Evolutionary conservation across 2,329 filamentous ascomycete genomes (phyloP).

Genomic region (Sporothrix pallida): DNA sequence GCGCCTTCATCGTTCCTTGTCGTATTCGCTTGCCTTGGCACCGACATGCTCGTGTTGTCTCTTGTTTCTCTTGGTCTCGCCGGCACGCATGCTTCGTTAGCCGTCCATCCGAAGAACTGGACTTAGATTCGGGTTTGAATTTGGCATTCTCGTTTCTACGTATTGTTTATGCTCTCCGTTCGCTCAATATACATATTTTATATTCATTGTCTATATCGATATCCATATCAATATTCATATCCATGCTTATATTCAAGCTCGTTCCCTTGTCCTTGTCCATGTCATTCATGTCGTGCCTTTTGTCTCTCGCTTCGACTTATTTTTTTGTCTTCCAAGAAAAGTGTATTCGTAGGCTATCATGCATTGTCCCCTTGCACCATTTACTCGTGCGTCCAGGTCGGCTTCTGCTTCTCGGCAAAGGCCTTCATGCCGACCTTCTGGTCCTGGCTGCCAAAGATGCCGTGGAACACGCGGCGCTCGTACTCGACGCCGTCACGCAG

Average conservation of each 20-base stretch:
- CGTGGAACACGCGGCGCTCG: conserved; percentile 91
- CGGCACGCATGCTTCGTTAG: neutral
- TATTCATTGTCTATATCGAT: no score
- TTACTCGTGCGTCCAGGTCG: conserved; percentile 85
- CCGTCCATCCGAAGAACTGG: neutral
- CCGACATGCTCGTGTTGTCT: neutral
- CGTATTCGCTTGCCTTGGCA: conserved; percentile 28
- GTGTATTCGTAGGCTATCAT: neutral
- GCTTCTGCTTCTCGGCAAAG: conserved; percentile 92
- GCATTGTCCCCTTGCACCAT: neutral
- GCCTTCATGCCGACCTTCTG: conserved; percentile 98
- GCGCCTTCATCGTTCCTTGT: conserved; percentile 7
- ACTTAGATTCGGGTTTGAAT: neutral
- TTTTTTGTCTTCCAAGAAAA: neutral
- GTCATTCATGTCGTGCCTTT: neutral
- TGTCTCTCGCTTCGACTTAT: neutral
- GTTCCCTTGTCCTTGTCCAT: neutral
- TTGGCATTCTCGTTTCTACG: neutral
- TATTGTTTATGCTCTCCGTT: neutral
- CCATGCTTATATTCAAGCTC: neutral
- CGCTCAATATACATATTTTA: neutral
- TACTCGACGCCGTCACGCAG: conserved; percentile 92
- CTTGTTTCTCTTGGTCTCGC: neutral
- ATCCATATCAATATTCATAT: neutral
- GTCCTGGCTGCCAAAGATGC: conserved; percentile 89